These are phyloP conservation scores for Astrocystis sublimbata DNA, from an alignment of 495 filamentous ascomycete species.

Conservation along the genomic window DNA sequence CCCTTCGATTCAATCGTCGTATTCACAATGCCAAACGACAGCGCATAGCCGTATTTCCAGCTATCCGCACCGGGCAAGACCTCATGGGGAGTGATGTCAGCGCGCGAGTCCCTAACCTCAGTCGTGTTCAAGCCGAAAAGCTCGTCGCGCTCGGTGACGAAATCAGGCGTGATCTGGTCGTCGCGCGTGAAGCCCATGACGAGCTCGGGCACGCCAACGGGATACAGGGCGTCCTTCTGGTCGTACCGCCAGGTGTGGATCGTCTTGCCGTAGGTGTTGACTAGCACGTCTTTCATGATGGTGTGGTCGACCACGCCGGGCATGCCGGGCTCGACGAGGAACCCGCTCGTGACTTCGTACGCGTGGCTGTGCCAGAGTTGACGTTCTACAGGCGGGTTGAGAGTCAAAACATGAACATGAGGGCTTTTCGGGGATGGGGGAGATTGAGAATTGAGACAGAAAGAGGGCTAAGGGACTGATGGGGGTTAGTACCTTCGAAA, in stretches of 20 bases:
- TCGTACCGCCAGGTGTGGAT: constrained; percentile 43
- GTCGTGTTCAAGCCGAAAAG: constrained; percentile 48
- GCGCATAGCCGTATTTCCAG: constrained; percentile 32
- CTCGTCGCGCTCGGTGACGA: constrained; percentile 54
- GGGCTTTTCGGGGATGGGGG: too few species aligned
- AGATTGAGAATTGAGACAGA: too few species aligned
- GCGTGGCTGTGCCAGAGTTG: constrained; percentile 44
- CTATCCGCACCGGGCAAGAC: constrained; percentile 28
- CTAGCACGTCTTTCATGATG: constrained; percentile 39
- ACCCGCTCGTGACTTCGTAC: constrained; percentile 41
- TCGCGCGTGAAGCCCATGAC: constrained; percentile 41
- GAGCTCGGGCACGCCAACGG: constrained; percentile 41
- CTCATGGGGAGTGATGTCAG: constrained; percentile 21
- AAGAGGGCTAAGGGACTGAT: too few species aligned
- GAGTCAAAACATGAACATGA: too few species aligned
- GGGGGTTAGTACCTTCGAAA: constrained; percentile 22
- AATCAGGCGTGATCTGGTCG: constrained; percentile 53
- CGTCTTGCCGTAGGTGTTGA: constrained; percentile 41
- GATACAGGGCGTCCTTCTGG: constrained; percentile 29
- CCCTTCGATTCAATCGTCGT: too few species aligned
- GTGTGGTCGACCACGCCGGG: constrained; percentile 34
- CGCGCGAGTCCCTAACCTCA: constrained; percentile 20
- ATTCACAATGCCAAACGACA: constrained; percentile 29
- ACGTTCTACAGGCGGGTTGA: constrained; percentile 20
- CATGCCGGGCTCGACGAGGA: constrained; percentile 39